A percentile compares a stretch with the other conserved stretches of the same genome.
Conservation (phyloP, 192 early-diverging fungal genomes). For the Lunasporangiospora selenospora region DNA sequence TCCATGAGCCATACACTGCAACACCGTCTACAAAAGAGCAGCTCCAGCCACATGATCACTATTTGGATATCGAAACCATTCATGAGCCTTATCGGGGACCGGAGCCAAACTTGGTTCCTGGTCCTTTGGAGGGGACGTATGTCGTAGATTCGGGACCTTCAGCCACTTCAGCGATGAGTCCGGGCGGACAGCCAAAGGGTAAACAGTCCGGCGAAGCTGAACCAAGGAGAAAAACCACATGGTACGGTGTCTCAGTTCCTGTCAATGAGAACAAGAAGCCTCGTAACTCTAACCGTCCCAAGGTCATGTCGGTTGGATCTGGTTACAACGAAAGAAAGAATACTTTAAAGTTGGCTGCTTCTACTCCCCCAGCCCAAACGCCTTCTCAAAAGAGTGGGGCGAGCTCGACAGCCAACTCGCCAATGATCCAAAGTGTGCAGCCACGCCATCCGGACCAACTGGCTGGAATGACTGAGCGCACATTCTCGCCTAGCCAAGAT, state of each 20-base stretch:
- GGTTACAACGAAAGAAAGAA: constrained; percentile 33
- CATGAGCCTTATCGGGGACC: constrained; percentile 4
- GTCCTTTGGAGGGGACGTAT: too few relatives aligned
- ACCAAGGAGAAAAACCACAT: constrained; percentile 9
- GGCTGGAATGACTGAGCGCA: too few relatives aligned
- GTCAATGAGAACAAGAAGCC: background rate
- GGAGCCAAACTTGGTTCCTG: too few relatives aligned
- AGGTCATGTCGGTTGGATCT: constrained; percentile 6
- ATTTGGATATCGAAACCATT: background rate
- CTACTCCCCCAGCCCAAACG: too few relatives aligned
- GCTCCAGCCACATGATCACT: background rate
- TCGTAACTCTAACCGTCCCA: background rate
- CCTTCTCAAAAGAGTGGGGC: too few relatives aligned
- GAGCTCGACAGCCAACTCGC: too few relatives aligned
- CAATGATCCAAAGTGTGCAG: background rate
- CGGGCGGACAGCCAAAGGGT: too few relatives aligned
- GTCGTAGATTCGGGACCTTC: too few relatives aligned
- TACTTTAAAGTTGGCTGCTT: constrained; percentile 5
- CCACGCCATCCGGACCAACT: background rate
- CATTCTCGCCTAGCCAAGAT: constrained; percentile 41
- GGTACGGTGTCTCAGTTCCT: constrained; percentile 1
- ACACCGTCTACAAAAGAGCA: too few relatives aligned
- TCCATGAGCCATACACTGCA: constrained; percentile 9
- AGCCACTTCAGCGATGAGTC: too few relatives aligned
- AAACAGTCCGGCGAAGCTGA: too few relatives aligned